Evolutionary conservation across 768 basidiomycete genomes (phyloP), one percentile per base, ranked within the genome.

Genomic region (Suillus alpinus): DNA sequence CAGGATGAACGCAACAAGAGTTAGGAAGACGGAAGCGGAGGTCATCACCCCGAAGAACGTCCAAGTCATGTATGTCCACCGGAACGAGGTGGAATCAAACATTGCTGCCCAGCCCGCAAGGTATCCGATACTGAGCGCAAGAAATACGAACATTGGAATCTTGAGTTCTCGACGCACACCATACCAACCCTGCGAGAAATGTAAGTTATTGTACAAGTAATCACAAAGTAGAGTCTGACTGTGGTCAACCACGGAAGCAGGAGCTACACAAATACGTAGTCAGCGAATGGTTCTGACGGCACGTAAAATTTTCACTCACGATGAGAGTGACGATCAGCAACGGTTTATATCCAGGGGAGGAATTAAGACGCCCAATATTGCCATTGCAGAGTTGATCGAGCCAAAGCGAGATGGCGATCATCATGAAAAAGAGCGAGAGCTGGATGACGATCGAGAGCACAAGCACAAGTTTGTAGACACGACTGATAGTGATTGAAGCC

Each of bases 371-470:
- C 18, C 82, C 87, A 46, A 89, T 86, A 40, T 80, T 75, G 37
- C 87, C 86, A 67, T 87, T 86, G 71, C 81, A 84, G 51, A 92
- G 76, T 65, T 88, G 88, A 68, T 94, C 91, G 58, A 92, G 72
- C 91, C 91, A 92, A 34, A 92, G 77, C 12, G 82, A 84, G 29
- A 88, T 84, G 3, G 89, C 83, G 47, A 82, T 79, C 34, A 82
- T 78, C 73, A 92, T 85, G 76, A 92, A 93, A 79, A 92, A 93
- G 49, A 90, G 63, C 26, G 86, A 83, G n/a, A 93, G 75, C 67
- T 92, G 91, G 53, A 92, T 84, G 43, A 82, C 78, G 65, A 89
- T 89, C 6, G 88, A 90, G 59, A 92, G 75, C 16, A 80, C 76
- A 43, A 92, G 80, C 59, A 91, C 86, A 51, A 86, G 75, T 71